Conservation (phyloP, 2,329 filamentous ascomycete genomes). For the Aspergillus quadricinctus region DNA sequence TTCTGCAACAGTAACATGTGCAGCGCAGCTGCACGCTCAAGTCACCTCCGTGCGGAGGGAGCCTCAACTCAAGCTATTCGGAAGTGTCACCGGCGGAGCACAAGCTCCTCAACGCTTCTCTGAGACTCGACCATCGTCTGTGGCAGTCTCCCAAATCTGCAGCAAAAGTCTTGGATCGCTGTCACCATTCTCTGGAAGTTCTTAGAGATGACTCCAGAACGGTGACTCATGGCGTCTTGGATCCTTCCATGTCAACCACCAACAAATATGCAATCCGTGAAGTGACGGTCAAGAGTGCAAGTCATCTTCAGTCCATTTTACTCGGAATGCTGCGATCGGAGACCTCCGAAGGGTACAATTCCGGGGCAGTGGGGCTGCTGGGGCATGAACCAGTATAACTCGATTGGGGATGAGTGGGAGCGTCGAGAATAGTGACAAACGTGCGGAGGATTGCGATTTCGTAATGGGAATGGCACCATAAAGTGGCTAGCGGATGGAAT, state of each 20-base stretch:
- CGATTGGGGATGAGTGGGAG: neutral
- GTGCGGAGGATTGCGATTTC: slow-evolving; percentile 8
- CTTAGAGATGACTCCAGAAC: neutral
- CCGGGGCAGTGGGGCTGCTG: slow-evolving; percentile 11
- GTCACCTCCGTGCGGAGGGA: neutral
- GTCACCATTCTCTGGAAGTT: neutral
- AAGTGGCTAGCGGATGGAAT: neutral
- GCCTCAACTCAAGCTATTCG: neutral
- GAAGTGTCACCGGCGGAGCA: neutral
- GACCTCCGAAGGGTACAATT: slow-evolving; percentile 13
- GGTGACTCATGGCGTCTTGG: neutral
- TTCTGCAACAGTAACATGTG: neutral
- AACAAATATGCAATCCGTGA: neutral
- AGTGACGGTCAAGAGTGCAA: neutral
- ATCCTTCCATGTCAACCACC: neutral
- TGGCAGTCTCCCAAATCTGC: too few relatives aligned
- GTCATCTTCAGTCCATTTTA: neutral
- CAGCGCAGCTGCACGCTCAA: neutral
- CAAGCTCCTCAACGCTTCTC: neutral
- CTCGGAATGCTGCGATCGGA: slow-evolving; percentile 14
- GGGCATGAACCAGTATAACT: neutral
- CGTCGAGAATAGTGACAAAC: neutral
- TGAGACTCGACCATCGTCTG: neutral
- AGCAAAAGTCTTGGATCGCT: neutral
- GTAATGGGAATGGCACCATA: slow-evolving; percentile 6